Conservation (phyloP, 805 yeast genomes). For the Komagataella ulmi region DNA sequence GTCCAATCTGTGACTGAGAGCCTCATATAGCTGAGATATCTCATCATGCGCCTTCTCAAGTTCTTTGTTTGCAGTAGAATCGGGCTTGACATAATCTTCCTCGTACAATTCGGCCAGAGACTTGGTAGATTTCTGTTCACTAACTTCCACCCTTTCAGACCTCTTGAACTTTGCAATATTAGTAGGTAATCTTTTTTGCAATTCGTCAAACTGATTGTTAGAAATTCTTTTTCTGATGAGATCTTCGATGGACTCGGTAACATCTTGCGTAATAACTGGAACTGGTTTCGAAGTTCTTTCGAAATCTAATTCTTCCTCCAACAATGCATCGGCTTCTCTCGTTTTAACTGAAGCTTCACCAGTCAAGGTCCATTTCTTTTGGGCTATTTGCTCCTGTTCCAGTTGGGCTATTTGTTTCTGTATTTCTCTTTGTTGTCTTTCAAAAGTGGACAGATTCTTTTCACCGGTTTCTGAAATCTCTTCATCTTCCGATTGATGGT, state of each 20-base stretch:
- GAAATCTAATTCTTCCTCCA: conserved; percentile 75
- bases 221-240: conserved; percentile 73
- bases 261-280: conserved; percentile 84
- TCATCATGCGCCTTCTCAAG: conserved; percentile 67
- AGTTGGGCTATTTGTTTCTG: conserved; percentile 65
- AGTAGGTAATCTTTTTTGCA: conserved; percentile 58
- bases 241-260: conserved; percentile 80
- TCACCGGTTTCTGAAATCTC: conserved; percentile 14
- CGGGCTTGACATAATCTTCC: conserved; percentile 50
- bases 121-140: conserved; percentile 74
- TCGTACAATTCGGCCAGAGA: conserved; percentile 89
- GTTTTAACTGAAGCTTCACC: conserved; percentile 82
- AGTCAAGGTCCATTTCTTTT: conserved; percentile 85
- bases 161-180: conserved; percentile 50
- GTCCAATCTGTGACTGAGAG: conserved; percentile 62
- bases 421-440: conserved; percentile 67
- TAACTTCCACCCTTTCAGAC: conserved; percentile 47
- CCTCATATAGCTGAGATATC: conserved; percentile 49
- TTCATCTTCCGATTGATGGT: conserved; percentile 20
- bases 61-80: conserved; percentile 38
- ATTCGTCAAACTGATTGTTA: conserved; percentile 69
- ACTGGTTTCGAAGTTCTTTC: conserved; percentile 93
- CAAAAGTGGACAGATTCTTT: conserved; percentile 54
- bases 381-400: conserved; percentile 81
- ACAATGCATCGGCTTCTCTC: conserved; percentile 73